These are phyloP conservation scores for Paspalum notatum DNA, from an alignment of 176 grass and related monocot genomes.

Conservation along the genomic window DNA sequence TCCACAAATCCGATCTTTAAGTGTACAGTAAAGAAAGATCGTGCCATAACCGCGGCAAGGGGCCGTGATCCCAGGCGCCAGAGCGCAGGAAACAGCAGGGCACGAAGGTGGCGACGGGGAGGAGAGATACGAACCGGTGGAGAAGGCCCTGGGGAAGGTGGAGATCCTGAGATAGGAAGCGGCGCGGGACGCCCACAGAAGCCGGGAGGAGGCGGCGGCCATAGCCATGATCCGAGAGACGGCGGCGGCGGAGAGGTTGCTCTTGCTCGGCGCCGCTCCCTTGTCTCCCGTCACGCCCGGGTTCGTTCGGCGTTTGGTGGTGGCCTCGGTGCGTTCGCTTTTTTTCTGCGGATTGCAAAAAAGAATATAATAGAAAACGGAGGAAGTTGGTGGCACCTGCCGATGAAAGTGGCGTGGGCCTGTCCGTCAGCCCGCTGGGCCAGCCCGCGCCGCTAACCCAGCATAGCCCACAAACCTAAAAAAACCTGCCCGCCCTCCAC, in stretches of 20 bases:
- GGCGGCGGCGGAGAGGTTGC: conserved; percentile 25
- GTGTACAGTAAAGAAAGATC: neutral
- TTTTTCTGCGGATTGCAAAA: neutral
- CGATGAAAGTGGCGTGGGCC: too few relatives aligned
- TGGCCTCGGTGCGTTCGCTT: neutral
- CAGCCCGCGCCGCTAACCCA: too few relatives aligned
- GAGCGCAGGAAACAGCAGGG: neutral
- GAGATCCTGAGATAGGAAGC: conserved; percentile 94
- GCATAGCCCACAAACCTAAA: too few relatives aligned
- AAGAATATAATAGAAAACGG: conserved; percentile 22
- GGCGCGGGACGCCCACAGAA: conserved; percentile 90
- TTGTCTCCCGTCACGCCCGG: neutral
- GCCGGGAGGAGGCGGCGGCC: conserved; percentile 56
- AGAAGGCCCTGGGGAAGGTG: conserved; percentile 77
- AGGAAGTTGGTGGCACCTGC: conserved; percentile 50
- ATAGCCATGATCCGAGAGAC: conserved; percentile 38
- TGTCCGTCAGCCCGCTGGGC: too few relatives aligned
- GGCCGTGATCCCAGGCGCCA: conserved; percentile 3
- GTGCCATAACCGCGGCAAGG: neutral
- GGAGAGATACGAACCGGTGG: conserved; percentile 56
- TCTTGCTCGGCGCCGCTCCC: conserved; percentile 39
- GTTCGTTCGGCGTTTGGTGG: conserved; percentile 41
- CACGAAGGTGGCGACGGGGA: neutral
- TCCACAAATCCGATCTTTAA: conserved; percentile 2
- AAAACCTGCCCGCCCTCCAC: too few relatives aligned